These are phyloP conservation scores for Nymphaea colorata DNA, from an alignment of 164 flowering plant genomes.

Conservation along the genomic window DNA sequence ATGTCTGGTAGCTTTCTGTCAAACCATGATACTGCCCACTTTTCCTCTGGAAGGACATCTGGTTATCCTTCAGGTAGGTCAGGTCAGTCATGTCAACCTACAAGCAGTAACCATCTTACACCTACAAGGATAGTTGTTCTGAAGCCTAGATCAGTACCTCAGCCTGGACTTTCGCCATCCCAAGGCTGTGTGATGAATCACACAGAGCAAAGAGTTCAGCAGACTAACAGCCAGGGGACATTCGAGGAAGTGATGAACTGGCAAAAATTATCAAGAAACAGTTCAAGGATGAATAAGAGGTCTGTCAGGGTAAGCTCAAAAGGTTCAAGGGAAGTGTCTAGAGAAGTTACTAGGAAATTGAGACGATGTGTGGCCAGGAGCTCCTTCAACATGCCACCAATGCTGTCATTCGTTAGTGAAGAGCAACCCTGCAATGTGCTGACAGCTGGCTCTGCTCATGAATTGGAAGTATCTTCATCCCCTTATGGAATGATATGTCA, in stretches of 20 bases:
- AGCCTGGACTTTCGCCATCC: not conserved
- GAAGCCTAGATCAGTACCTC: constrained; percentile 40
- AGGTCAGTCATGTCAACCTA: constrained; percentile 12
- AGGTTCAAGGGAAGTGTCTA: constrained; percentile 58
- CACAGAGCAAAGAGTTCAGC: not conserved
- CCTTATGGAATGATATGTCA: no score
- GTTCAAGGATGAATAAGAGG: constrained; percentile 4
- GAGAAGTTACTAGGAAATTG: constrained; percentile 30
- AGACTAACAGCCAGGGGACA: not conserved
- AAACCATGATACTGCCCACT: constrained; percentile 13
- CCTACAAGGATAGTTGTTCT: constrained; percentile 80
- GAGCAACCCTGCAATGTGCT: not conserved
- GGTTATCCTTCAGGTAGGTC: constrained; percentile 13
- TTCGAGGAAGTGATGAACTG: not conserved
- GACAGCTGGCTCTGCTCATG: not conserved
- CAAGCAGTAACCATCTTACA: constrained; percentile 10
- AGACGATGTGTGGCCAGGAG: constrained; percentile 7
- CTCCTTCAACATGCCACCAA: not conserved
- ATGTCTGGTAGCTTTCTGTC: constrained; percentile 9
- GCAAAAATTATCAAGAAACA: not conserved
- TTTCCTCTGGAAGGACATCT: constrained; percentile 1
- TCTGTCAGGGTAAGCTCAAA: constrained; percentile 21
- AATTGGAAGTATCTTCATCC: no score
- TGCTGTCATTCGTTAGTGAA: not conserved
- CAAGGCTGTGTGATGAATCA: not conserved